Evolutionary conservation across 768 basidiomycete species (phyloP).

Genomic region (Phanerodontia chrysosporium): DNA sequence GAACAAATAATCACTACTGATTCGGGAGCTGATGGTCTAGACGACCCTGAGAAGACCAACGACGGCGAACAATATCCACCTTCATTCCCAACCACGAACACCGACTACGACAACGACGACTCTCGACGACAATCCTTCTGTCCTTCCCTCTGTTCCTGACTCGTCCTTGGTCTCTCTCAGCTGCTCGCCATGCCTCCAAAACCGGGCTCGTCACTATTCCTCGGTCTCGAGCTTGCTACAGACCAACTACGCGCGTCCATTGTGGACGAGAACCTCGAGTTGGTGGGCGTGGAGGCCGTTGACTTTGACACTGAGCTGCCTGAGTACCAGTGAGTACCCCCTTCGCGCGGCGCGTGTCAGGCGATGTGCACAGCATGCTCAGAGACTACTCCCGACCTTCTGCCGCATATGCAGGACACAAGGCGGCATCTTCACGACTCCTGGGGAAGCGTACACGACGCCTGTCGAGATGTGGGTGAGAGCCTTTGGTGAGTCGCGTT

Average conservation of each 20-base stretch:
- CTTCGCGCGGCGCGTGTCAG: constrained; percentile 1
- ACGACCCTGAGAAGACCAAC: constrained; percentile 8
- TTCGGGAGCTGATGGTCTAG: constrained; percentile 7
- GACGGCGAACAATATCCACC: constrained; percentile 13
- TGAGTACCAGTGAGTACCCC: constrained; percentile 70
- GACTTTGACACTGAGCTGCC: constrained; percentile 79
- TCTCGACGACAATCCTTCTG: constrained; percentile 8
- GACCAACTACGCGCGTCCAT: constrained; percentile 82
- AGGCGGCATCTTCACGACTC: constrained; percentile 82
- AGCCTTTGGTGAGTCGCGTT: constrained; percentile 60
- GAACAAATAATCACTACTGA: constrained; percentile 11
- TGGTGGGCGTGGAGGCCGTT: constrained; percentile 77
- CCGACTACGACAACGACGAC: constrained; percentile 17
- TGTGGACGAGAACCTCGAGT: constrained; percentile 77
- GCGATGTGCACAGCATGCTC: constrained; percentile 3
- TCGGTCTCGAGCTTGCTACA: constrained; percentile 81
- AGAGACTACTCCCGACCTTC: neutral
- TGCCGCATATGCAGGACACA: constrained; percentile 53
- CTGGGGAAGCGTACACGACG: constrained; percentile 83
- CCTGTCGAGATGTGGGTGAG: constrained; percentile 92
- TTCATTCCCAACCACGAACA: constrained; percentile 18
- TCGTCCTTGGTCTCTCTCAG: constrained; percentile 1
- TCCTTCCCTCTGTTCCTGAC: constrained; percentile 8
- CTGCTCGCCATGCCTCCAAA: constrained; percentile 30
- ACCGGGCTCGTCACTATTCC: constrained; percentile 55